Evolutionary conservation across 176 grass and related monocot genomes (phyloP).

Genomic region (Carex myosuroides): DNA sequence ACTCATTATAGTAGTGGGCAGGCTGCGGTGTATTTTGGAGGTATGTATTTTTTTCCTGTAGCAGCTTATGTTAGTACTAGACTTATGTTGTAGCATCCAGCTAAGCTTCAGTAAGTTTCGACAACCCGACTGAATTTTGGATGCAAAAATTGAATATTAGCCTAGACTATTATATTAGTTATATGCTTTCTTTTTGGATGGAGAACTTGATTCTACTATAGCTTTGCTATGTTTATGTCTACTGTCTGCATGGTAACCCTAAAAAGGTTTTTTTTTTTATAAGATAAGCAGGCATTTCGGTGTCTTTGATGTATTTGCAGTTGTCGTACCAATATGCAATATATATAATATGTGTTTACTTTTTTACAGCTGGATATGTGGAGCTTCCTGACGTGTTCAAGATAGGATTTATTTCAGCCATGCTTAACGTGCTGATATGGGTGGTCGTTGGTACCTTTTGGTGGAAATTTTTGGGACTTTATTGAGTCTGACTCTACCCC

Average conservation of each 20-base stretch:
- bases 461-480: slow-evolving; percentile 99
- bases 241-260: not conserved
- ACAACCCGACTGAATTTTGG: not conserved
- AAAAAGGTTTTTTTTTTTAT: not conserved
- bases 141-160: not conserved
- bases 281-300: not conserved
- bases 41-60: slow-evolving; percentile 34
- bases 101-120: not conserved
- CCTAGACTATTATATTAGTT: not conserved
- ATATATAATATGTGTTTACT: not conserved
- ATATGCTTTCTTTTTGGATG: not conserved
- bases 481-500: slow-evolving; percentile 39
- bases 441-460: slow-evolving; percentile 68
- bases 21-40: slow-evolving; percentile 89
- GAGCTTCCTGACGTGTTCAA: slow-evolving; percentile 89
- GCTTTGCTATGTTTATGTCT: not conserved
- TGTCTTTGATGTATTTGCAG: slow-evolving; percentile 2
- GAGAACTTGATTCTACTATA: not conserved
- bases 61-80: not conserved
- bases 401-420: slow-evolving; percentile 62
- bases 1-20: slow-evolving; percentile 98
- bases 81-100: not conserved
- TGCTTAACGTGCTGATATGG: slow-evolving; percentile 65
- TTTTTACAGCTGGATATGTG: slow-evolving; percentile 82
- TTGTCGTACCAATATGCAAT: not conserved